These are phyloP conservation scores for Capsicum pubescens DNA, from an alignment of 257 asterid genomes.

Conservation along the genomic window DNA sequence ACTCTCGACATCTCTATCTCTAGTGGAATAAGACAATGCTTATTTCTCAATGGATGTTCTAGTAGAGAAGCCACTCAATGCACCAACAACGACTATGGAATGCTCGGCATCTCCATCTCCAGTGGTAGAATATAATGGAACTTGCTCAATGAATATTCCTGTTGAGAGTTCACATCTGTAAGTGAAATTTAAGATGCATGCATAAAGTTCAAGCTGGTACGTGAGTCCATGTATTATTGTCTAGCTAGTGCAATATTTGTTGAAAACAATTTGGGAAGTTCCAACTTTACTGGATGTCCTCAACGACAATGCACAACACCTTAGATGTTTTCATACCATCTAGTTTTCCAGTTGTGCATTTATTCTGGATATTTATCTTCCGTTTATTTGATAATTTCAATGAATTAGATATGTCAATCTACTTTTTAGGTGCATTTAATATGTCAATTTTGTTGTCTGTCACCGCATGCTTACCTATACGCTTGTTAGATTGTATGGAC, in stretches of 20 bases:
- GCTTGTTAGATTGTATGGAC: background rate
- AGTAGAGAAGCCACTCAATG: too few relatives aligned
- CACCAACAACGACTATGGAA: too few relatives aligned
- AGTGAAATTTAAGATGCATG: constrained; percentile 22
- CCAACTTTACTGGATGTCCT: background rate
- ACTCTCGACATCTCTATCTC: background rate
- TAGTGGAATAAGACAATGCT: background rate
- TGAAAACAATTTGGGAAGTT: background rate
- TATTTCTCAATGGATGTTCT: too few relatives aligned
- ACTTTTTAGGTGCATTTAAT: constrained; percentile 1
- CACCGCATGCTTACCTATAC: background rate
- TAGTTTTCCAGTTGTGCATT: background rate
- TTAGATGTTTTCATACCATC: background rate
- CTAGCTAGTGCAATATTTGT: background rate
- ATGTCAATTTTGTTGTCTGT: background rate
- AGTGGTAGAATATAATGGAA: too few relatives aligned
- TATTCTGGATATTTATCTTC: background rate
- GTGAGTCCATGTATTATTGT: background rate
- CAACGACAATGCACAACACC: background rate
- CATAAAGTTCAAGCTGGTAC: background rate
- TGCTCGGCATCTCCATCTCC: too few relatives aligned
- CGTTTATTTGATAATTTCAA: background rate
- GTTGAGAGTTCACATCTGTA: constrained; percentile 5
- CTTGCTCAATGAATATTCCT: background rate
- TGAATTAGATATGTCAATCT: background rate